These are phyloP conservation scores for Candida sanyiensis DNA, from an alignment of 805 yeast genomes.

Conservation along the genomic window DNA sequence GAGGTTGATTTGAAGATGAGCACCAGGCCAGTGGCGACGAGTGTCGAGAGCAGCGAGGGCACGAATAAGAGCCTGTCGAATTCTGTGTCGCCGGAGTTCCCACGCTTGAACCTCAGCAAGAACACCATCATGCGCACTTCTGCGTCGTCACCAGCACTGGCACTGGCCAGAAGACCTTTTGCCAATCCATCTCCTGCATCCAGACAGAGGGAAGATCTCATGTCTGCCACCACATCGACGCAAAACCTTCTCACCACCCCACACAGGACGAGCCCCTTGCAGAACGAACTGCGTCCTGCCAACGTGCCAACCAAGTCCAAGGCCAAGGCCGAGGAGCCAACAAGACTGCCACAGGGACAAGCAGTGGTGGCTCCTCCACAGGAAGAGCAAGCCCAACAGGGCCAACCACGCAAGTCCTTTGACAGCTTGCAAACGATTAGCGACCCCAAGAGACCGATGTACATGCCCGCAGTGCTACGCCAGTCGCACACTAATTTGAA, in stretches of 20 bases:
- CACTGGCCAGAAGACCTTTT: conserved; percentile 13
- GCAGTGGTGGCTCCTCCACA: too few relatives aligned
- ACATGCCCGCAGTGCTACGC: conserved; percentile 83
- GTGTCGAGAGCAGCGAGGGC: conserved; percentile 5
- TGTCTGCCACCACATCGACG: conserved; percentile 13
- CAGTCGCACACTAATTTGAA: conserved; percentile 39
- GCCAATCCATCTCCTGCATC: conserved; percentile 16
- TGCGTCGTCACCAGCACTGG: conserved; percentile 11
- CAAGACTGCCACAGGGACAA: too few relatives aligned
- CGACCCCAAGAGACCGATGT: conserved; percentile 80
- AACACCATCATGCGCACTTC: conserved; percentile 7
- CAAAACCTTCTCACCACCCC: conserved; percentile 9
- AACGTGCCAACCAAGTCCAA: too few relatives aligned
- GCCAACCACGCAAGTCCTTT: conserved; percentile 14
- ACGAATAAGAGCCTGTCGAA: not conserved
- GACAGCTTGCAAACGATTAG: conserved; percentile 56
- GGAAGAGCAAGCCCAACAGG: conserved; percentile 13
- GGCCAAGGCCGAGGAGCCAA: too few relatives aligned
- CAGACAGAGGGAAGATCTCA: conserved; percentile 10
- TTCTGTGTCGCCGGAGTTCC: conserved; percentile 10
- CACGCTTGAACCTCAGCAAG: conserved; percentile 3
- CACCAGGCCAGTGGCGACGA: conserved; percentile 5
- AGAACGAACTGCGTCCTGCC: conserved; percentile 9
- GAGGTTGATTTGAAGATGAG: conserved; percentile 21
- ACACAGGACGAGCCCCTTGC: not conserved